phyloP scores from a whole-genome alignment of 768 basidiomycete species.

The Tricholoma terreum region DNA sequence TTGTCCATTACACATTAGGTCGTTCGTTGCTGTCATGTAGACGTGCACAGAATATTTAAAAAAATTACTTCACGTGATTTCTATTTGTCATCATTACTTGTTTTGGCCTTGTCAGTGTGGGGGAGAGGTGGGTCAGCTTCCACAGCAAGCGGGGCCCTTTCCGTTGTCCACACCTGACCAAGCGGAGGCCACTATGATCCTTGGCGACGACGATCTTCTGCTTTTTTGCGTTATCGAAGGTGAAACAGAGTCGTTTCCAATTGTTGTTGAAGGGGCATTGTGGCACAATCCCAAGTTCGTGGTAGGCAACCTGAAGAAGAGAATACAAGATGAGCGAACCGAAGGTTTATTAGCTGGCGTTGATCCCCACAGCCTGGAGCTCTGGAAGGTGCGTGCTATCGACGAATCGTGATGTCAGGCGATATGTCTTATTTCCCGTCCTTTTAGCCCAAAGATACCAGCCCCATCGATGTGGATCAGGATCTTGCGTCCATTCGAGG shows the following conservation, averaged over 20 bases:
- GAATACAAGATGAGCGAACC: too few relatives aligned
- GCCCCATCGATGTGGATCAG: conserved; percentile 6
- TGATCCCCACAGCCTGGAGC: conserved; percentile 8
- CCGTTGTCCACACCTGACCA: conserved; percentile 1
- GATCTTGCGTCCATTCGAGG: conserved; percentile 10
- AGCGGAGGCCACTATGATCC: conserved; percentile 4
- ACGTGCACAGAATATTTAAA: too few relatives aligned
- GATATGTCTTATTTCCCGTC: conserved; percentile 7
- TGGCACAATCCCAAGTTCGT: conserved; percentile 7
- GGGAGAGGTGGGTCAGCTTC: too few relatives aligned
- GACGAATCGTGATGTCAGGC: neutral
- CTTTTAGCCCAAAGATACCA: conserved; percentile 1
- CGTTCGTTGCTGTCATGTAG: too few relatives aligned
- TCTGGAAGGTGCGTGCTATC: conserved; percentile 10
- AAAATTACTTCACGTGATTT: too few relatives aligned
- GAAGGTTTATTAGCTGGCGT: conserved; percentile 8
- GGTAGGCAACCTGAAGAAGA: too few relatives aligned
- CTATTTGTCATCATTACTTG: too few relatives aligned
- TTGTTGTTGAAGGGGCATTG: conserved; percentile 5
- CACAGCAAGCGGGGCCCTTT: too few relatives aligned
- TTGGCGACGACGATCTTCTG: conserved; percentile 6
- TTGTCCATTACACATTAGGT: too few relatives aligned
- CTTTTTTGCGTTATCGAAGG: too few relatives aligned
- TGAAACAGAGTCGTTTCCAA: too few relatives aligned
- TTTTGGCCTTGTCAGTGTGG: too few relatives aligned